These are phyloP conservation scores for Urtica urens DNA, from an alignment of 306 rosid genomes.

Conservation along the genomic window DNA sequence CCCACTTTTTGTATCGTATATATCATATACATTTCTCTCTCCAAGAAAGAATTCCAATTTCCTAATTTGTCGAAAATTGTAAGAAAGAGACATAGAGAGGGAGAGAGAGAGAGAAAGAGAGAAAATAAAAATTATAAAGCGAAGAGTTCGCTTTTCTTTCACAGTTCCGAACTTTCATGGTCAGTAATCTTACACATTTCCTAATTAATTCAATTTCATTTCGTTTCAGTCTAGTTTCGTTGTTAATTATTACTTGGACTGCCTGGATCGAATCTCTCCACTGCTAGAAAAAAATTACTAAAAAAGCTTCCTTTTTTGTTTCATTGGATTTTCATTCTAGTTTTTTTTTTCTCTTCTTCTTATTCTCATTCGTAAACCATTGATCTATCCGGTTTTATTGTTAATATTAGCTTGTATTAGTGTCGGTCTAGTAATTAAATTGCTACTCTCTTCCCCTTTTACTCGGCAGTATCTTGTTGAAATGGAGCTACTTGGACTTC, in stretches of 20 bases:
- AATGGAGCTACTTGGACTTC: slow-evolving; percentile 16
- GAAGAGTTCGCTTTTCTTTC: slow-evolving; percentile 11
- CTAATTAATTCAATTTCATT: neutral
- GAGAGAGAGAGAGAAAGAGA: too few relatives aligned
- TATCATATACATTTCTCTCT: slow-evolving; percentile 11
- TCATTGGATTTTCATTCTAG: neutral
- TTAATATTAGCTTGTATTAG: slow-evolving; percentile 7
- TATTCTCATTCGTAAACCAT: too few relatives aligned
- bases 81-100: too few relatives aligned
- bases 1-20: too few relatives aligned
- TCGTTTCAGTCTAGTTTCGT: neutral
- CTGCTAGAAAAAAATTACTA: too few relatives aligned
- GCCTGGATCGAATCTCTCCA: slow-evolving; percentile 35
- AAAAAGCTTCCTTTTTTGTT: slow-evolving; percentile 8
- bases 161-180: slow-evolving; percentile 35
- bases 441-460: slow-evolving; percentile 7
- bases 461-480: slow-evolving; percentile 6
- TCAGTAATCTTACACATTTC: slow-evolving; percentile 32
- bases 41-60: slow-evolving; percentile 9
- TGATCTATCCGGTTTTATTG: slow-evolving; percentile 16
- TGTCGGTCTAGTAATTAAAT: slow-evolving; percentile 5
- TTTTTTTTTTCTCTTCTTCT: neutral
- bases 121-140: slow-evolving; percentile 1
- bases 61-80: slow-evolving; percentile 5
- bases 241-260: neutral